phyloP scores from a whole-genome alignment of 306 rosid species.

The Clitoria ternatea region DNA sequence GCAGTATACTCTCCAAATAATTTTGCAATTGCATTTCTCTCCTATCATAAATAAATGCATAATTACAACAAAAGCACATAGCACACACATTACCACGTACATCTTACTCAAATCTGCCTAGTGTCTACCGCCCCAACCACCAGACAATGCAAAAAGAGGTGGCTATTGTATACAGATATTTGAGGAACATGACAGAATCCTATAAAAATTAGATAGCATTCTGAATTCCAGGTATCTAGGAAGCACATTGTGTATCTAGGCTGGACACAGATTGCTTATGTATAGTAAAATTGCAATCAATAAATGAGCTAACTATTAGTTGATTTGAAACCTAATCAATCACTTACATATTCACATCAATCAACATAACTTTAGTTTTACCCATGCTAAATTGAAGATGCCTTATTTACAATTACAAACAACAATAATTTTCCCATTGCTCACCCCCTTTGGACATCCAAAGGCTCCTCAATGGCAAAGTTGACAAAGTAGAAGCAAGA shows the following conservation, averaged over 20 bases:
- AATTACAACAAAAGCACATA: too few relatives aligned
- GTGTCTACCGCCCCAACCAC: too few relatives aligned
- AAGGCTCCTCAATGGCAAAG: neutral
- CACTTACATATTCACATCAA: neutral
- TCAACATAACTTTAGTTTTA: neutral
- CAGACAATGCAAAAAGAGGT: neutral
- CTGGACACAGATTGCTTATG: neutral
- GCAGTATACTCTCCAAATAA: neutral
- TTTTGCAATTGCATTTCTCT: conserved; percentile 7
- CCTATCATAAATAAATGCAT: conserved; percentile 1
- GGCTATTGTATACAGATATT: neutral
- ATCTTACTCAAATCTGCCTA: neutral
- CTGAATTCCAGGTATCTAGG: conserved; percentile 8
- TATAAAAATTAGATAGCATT: neutral
- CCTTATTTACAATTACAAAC: neutral
- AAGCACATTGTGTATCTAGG: conserved; percentile 1
- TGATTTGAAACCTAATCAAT: conserved; percentile 10
- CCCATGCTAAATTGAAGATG: neutral
- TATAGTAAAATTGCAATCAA: conserved; percentile 1
- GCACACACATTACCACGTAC: neutral
- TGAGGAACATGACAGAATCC: conserved; percentile 1
- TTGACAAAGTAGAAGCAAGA: neutral
- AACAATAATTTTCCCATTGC: conserved; percentile 5
- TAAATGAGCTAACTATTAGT: neutral
- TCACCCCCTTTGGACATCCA: neutral